phyloP scores from a whole-genome alignment of 805 yeast species.

The Ogataea trehalophila region DNA sequence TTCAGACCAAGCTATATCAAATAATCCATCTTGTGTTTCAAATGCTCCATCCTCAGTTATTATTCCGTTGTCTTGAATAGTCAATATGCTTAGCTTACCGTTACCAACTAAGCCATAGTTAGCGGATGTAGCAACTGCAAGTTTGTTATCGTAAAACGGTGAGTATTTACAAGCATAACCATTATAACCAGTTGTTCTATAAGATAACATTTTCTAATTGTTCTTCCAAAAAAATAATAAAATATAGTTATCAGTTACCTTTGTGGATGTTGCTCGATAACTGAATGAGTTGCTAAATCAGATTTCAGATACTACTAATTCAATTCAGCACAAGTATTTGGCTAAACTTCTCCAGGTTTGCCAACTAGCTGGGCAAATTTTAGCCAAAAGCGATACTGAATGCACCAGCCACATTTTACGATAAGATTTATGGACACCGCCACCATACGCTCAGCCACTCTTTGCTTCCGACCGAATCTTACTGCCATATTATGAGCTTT shows the following conservation, averaged over 20 bases:
- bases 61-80: conserved; percentile 63
- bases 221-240: not conserved
- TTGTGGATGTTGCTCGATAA: not conserved
- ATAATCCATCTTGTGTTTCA: conserved; percentile 91
- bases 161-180: conserved; percentile 89
- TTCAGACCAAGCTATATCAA: conserved; percentile 89
- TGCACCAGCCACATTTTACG: too few relatives aligned
- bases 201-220: conserved; percentile 52
- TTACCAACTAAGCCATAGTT: conserved; percentile 94
- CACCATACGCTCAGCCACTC: too few relatives aligned
- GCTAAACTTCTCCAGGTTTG: too few relatives aligned
- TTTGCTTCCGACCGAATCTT: too few relatives aligned
- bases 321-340: too few relatives aligned
- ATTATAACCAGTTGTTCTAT: conserved; percentile 71
- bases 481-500: too few relatives aligned
- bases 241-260: not conserved
- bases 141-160: conserved; percentile 82
- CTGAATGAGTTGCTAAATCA: too few relatives aligned
- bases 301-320: too few relatives aligned
- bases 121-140: conserved; percentile 88
- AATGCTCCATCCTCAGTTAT: conserved; percentile 52
- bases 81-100: conserved; percentile 71
- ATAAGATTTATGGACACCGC: too few relatives aligned
- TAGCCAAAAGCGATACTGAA: too few relatives aligned
- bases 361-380: too few relatives aligned